A percentile compares a stretch with the other conserved stretches of the same genome.
Evolutionary conservation across 2,329 filamentous ascomycete species (phyloP).

Genomic region (Beauveria varroae): DNA sequence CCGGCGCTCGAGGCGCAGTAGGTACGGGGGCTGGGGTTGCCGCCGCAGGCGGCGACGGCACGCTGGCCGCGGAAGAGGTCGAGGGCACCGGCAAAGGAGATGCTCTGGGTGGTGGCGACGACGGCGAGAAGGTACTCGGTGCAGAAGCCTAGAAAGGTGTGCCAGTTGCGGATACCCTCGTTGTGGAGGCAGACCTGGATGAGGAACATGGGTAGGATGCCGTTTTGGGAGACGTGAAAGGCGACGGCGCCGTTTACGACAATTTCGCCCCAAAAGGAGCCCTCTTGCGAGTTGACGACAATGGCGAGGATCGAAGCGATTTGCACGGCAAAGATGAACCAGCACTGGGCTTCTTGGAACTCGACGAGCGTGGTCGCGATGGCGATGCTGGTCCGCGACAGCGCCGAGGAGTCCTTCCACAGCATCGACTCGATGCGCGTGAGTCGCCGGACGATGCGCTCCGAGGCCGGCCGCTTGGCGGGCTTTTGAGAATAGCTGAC

Average conservation of each 20-base stretch:
- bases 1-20: slow-evolving; percentile 30
- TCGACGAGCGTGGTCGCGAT: slow-evolving; percentile 33
- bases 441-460: slow-evolving; percentile 22
- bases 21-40: slow-evolving; percentile 30
- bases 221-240: slow-evolving; percentile 30
- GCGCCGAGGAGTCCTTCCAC: slow-evolving; percentile 28
- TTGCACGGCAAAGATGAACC: slow-evolving; percentile 33
- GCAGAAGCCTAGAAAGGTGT: slow-evolving; percentile 32
- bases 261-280: slow-evolving; percentile 32
- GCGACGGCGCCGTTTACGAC: slow-evolving; percentile 30
- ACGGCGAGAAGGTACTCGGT: slow-evolving; percentile 31
- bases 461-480: slow-evolving; percentile 14
- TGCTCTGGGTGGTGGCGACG: slow-evolving; percentile 29
- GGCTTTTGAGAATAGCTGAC: slow-evolving; percentile 24
- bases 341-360: slow-evolving; percentile 32
- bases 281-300: slow-evolving; percentile 32
- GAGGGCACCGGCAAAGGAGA: slow-evolving; percentile 27
- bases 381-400: slow-evolving; percentile 31
- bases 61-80: slow-evolving; percentile 26
- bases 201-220: slow-evolving; percentile 30
- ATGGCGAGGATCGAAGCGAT: slow-evolving; percentile 33
- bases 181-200: slow-evolving; percentile 31
- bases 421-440: slow-evolving; percentile 30
- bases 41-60: slow-evolving; percentile 24
- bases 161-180: slow-evolving; percentile 33